Evolutionary conservation across 495 filamentous ascomycete genomes (phyloP).

Genomic region (Aspergillus nidulans): DNA sequence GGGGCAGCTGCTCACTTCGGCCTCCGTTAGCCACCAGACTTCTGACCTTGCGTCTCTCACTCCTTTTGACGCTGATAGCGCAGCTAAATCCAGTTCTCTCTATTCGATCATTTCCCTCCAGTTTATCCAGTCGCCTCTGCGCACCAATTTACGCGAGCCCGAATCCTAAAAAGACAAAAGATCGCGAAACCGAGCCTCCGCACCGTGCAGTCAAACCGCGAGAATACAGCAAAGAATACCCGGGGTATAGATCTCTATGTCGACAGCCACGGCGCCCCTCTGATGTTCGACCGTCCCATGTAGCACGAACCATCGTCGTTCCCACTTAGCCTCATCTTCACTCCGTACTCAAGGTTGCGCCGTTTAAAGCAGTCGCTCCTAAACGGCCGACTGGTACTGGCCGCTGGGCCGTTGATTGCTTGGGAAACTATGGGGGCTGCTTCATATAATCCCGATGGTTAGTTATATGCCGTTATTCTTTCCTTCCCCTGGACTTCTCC

Average conservation of each 20-base stretch:
- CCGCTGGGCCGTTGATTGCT: constrained; percentile 15
- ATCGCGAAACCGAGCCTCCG: constrained; percentile 9
- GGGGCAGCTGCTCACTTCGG: constrained; percentile 37
- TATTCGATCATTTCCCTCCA: not conserved
- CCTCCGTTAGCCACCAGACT: constrained; percentile 11
- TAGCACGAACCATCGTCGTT: constrained; percentile 14
- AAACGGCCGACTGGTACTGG: constrained; percentile 23
- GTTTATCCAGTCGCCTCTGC: not conserved
- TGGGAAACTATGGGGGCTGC: constrained; percentile 36
- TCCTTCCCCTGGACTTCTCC: constrained; percentile 6
- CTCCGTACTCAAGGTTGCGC: constrained; percentile 13
- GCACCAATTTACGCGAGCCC: not conserved
- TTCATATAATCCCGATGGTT: constrained; percentile 39
- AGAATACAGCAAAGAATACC: not conserved
- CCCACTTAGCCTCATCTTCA: not conserved
- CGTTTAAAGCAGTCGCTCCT: constrained; percentile 27
- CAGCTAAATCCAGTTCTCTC: not conserved
- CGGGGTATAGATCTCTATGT: constrained; percentile 1
- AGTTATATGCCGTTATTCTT: constrained; percentile 25
- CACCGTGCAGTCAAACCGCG: not conserved
- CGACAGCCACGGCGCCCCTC: constrained; percentile 5
- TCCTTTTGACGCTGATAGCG: constrained; percentile 12
- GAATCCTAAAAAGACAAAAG: not conserved
- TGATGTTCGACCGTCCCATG: constrained; percentile 17
- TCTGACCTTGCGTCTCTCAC: constrained; percentile 16